A percentile compares a stretch with the other conserved stretches of the same genome.
Conservation (phyloP, 371 early-diverging fungal genomes). For the Chytridiales sp. region DNA sequence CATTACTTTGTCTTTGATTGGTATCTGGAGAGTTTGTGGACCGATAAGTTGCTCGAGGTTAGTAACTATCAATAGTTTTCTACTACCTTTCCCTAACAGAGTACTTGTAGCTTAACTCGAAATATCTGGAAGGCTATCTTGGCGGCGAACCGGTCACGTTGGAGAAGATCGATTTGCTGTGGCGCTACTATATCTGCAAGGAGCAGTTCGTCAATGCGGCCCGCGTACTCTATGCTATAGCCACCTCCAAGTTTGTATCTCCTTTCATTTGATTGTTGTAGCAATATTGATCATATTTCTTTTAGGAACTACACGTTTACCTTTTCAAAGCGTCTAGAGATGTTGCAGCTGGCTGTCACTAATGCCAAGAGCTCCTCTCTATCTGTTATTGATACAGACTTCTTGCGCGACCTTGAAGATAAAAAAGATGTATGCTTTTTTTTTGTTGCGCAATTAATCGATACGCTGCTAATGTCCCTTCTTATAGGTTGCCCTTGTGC, state of each 20-base stretch:
- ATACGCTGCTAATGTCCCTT: not conserved
- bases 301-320: constrained; percentile 31
- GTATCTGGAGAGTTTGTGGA: constrained; percentile 50
- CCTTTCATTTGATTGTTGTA: constrained; percentile 17
- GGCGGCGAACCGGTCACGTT: constrained; percentile 50
- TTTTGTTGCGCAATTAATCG: not conserved
- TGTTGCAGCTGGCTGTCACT: constrained; percentile 67
- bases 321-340: constrained; percentile 62
- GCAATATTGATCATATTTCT: not conserved
- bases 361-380: constrained; percentile 63
- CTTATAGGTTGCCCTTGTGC: constrained; percentile 21
- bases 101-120: constrained; percentile 43
- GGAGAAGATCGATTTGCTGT: constrained; percentile 65
- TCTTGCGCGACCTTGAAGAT: constrained; percentile 26
- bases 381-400: constrained; percentile 22
- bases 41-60: constrained; percentile 35
- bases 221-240: constrained; percentile 61
- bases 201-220: constrained; percentile 68
- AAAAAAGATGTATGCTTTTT: constrained; percentile 23
- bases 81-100: constrained; percentile 23
- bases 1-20: constrained; percentile 71
- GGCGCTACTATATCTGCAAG: constrained; percentile 69
- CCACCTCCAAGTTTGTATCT: constrained; percentile 40
- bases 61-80: not conserved
- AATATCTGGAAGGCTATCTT: constrained; percentile 70